Evolutionary conservation across 2,329 filamentous ascomycete genomes (phyloP).

Genomic region (Phialophora tarda): DNA sequence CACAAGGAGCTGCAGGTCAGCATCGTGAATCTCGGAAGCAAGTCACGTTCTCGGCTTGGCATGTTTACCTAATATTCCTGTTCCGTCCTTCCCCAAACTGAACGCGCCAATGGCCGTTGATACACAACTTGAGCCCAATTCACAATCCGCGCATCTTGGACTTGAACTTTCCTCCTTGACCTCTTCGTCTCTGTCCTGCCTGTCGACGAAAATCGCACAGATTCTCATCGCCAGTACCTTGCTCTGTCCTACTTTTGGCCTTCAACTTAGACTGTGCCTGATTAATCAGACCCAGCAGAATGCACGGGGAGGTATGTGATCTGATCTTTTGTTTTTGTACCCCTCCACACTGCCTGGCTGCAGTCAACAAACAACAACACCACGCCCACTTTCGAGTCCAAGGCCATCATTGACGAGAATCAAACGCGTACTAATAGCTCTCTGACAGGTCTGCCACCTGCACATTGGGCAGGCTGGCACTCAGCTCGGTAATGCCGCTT

Average conservation of each 20-base stretch:
- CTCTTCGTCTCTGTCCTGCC: conserved; percentile 13
- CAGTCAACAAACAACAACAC: conserved; percentile 23
- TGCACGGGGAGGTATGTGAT: conserved; percentile 33
- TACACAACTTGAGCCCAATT: conserved; percentile 9
- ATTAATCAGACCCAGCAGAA: conserved; percentile 16
- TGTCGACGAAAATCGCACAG: conserved; percentile 10
- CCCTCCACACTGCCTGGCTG: conserved; percentile 24
- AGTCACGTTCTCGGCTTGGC: conserved; percentile 12
- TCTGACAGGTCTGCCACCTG: conserved; percentile 65
- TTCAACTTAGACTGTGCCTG: not conserved
- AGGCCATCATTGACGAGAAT: not conserved
- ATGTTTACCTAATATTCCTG: conserved; percentile 13
- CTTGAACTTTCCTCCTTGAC: conserved; percentile 5
- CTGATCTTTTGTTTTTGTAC: conserved; percentile 17
- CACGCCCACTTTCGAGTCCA: not conserved
- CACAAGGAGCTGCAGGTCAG: not conserved
- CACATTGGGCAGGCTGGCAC: conserved; percentile 72
- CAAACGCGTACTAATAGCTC: conserved; percentile 24
- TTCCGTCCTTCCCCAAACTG: conserved; percentile 12
- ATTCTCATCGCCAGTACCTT: not conserved
- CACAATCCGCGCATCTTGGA: conserved; percentile 20
- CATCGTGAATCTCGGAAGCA: not conserved
- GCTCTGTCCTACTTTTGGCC: not conserved
- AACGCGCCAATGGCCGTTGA: conserved; percentile 30
- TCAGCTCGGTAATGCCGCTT: conserved; percentile 71